Base-by-base conservation (phyloP, 306 rosid species). In the Mucuna pruriens region DNA sequence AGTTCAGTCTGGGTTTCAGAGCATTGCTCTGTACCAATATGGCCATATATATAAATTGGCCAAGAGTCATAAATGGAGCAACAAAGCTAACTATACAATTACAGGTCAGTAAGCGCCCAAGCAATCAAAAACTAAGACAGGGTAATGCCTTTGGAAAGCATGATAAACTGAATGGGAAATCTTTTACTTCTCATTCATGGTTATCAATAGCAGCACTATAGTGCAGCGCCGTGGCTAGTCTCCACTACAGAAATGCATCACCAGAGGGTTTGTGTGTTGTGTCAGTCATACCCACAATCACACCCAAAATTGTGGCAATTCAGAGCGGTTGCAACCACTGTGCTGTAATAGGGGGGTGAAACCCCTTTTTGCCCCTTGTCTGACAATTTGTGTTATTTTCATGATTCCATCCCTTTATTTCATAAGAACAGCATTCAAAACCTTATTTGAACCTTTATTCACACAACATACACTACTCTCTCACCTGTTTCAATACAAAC, bases 91-190 rank as follows among this genome's bases (percentile, higher is more conserved):
- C 19, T 19, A 71, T 26, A 80, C n/a, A n/a, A n/a, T n/a, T n/a
- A n/a, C 25, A 2, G 11, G 17, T 19, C 9, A 61, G 19, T 31
- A 22, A 40, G 55, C 6, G 15, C 71, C 9, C 9, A 29, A 20
- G 46, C 11, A 68, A 82, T 68, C 48, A 82, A 54, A 69, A 76
- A 60, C 73, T 44, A 44, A n/a, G 13, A 33, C 7, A 40, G 23
- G 66, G 68, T 7, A 67, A 48, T 57, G 82, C 58, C 68, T 61
- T 69, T 7, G 31, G 49, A 39, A 71, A 55, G 34, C 17, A 73
- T 23, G 10, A 80, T 39, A 29, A 61, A 74, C 61, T 45, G 61
- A 67, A 48, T 16, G 19, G 34, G 45, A 31, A 52, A 26, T 69
- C 13, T 2, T 17, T 63, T 55, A n/a, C 63, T 45, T 54, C 11